phyloP scores from a whole-genome alignment of 441 rosid species.

The Eruca vesicaria region DNA sequence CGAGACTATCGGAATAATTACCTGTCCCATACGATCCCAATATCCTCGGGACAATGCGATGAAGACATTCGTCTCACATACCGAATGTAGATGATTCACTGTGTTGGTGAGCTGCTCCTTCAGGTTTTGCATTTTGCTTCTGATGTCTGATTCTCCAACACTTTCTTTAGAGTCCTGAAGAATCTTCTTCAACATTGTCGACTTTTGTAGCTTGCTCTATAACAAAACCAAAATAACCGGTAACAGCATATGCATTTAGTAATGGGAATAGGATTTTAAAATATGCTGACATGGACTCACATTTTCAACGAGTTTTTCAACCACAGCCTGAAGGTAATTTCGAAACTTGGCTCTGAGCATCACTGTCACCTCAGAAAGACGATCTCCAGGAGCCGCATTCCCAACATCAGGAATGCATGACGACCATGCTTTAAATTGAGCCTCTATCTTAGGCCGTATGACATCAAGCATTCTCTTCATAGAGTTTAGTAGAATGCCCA shows the following conservation, averaged over 20 bases:
- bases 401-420: slow-evolving; percentile 83
- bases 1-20: slow-evolving; percentile 20
- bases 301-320: slow-evolving; percentile 89
- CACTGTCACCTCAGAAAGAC: slow-evolving; percentile 92
- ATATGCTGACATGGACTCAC: slow-evolving; percentile 48
- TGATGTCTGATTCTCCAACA: slow-evolving; percentile 78
- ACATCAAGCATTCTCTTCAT: slow-evolving; percentile 80
- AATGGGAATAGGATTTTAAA: background rate
- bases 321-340: slow-evolving; percentile 85
- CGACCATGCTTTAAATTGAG: slow-evolving; percentile 70
- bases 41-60: slow-evolving; percentile 81
- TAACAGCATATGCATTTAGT: background rate
- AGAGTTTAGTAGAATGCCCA: slow-evolving; percentile 64
- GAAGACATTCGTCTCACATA: slow-evolving; percentile 81
- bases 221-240: background rate
- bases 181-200: slow-evolving; percentile 88
- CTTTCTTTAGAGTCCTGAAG: slow-evolving; percentile 91
- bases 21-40: slow-evolving; percentile 99
- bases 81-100: slow-evolving; percentile 73
- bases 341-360: slow-evolving; percentile 95
- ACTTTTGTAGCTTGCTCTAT: slow-evolving; percentile 73
- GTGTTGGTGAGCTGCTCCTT: slow-evolving; percentile 80
- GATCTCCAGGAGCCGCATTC: slow-evolving; percentile 82
- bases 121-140: slow-evolving; percentile 75
- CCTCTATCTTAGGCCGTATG: slow-evolving; percentile 60